phyloP scores from a whole-genome alignment of 139 green algal species.

The Coelastrella sp. region DNA sequence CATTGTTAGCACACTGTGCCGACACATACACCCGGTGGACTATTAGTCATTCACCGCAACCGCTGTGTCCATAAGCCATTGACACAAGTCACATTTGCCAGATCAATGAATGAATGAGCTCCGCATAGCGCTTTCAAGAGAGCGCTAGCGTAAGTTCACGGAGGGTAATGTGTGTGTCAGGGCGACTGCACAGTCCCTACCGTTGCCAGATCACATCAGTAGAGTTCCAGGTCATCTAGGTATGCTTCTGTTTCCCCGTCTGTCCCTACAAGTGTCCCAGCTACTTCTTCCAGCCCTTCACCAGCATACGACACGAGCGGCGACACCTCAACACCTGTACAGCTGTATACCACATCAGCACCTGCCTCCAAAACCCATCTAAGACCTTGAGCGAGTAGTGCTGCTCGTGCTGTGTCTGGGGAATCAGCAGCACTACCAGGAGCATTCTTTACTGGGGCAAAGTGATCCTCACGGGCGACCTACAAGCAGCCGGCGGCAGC shows the following conservation, averaged over 20 bases:
- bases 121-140: too few relatives aligned
- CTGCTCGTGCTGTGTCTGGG: conserved; percentile 85
- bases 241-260: background rate
- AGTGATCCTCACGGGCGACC: conserved; percentile 78
- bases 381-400: conserved; percentile 80
- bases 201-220: too few relatives aligned
- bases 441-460: conserved; percentile 93
- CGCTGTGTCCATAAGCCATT: too few relatives aligned
- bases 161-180: too few relatives aligned
- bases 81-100: too few relatives aligned
- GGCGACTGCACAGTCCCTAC: too few relatives aligned
- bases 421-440: conserved; percentile 78
- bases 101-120: too few relatives aligned
- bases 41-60: too few relatives aligned
- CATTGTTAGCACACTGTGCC: too few relatives aligned
- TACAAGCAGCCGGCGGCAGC: background rate
- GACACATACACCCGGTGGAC: too few relatives aligned
- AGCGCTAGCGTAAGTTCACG: too few relatives aligned
- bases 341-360: background rate
- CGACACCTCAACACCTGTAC: conserved; percentile 79
- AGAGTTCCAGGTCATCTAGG: too few relatives aligned
- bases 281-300: conserved; percentile 74
- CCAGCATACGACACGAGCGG: conserved; percentile 82
- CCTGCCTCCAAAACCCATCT: conserved; percentile 54
- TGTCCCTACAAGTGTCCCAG: conserved; percentile 6